These are phyloP conservation scores for Calonectria fujianensis DNA, from an alignment of 2,329 filamentous ascomycete genomes.

Conservation along the genomic window DNA sequence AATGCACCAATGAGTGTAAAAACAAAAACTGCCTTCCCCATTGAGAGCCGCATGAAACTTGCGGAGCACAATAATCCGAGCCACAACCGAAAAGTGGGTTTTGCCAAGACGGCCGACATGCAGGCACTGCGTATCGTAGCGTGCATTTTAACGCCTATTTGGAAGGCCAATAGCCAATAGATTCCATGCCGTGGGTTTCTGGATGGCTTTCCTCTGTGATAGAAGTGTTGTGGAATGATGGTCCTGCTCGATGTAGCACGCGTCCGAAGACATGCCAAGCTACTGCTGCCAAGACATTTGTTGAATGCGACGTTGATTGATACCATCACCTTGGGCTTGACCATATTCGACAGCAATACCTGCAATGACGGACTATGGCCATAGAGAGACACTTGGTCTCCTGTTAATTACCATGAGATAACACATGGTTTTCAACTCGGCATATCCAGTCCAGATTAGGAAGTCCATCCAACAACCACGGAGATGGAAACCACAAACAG, in stretches of 20 bases:
- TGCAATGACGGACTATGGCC: neutral
- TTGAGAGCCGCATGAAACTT: neutral
- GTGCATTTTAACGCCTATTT: neutral
- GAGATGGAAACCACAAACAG: neutral
- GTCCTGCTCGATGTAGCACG: constrained; percentile 6
- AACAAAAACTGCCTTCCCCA: constrained; percentile 9
- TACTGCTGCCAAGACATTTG: constrained; percentile 7
- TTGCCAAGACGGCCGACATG: constrained; percentile 13
- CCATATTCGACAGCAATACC: neutral
- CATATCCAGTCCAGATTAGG: neutral
- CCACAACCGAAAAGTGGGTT: neutral
- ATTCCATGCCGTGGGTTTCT: neutral
- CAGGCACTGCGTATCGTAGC: neutral
- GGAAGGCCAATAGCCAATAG: neutral
- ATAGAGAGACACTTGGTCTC: neutral
- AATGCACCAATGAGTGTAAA: constrained; percentile 8
- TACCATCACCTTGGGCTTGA: neutral
- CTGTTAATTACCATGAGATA: neutral
- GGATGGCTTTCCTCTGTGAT: neutral
- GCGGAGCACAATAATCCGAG: neutral
- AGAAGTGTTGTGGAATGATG: neutral
- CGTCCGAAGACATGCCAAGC: neutral
- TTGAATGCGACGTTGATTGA: neutral
- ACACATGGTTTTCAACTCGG: neutral
- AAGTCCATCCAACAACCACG: neutral